Evolutionary conservation across 768 basidiomycete genomes (phyloP).

Genomic region (Postia placenta): DNA sequence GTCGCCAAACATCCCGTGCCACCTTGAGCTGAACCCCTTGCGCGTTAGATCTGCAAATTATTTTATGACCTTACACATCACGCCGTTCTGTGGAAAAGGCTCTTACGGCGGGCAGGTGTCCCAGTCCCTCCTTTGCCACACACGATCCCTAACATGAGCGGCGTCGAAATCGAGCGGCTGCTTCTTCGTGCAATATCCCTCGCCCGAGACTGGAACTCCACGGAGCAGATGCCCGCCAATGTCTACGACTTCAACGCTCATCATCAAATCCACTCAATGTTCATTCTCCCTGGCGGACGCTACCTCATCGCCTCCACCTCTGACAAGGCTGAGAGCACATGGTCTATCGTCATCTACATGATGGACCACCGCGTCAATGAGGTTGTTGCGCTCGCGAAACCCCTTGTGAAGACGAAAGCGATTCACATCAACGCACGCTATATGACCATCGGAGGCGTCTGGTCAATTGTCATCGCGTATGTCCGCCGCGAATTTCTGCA

Average conservation of each 20-base stretch:
- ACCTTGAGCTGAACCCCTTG: not conserved
- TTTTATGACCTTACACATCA: constrained; percentile 63
- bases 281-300: constrained; percentile 59
- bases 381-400: constrained; percentile 40
- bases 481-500: constrained; percentile 30
- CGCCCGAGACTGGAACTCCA: constrained; percentile 51
- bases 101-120: constrained; percentile 46
- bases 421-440: constrained; percentile 58
- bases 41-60: constrained; percentile 45
- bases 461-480: constrained; percentile 55
- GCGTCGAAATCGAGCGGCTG: constrained; percentile 45
- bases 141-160: constrained; percentile 25
- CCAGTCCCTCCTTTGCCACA: constrained; percentile 57
- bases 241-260: constrained; percentile 22
- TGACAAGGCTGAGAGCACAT: constrained; percentile 35
- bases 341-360: constrained; percentile 46
- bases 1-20: not conserved
- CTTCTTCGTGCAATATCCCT: constrained; percentile 55
- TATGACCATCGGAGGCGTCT: constrained; percentile 35
- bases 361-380: constrained; percentile 47
- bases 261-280: constrained; percentile 45
- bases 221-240: constrained; percentile 28
- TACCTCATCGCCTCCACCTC: constrained; percentile 58
- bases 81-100: constrained; percentile 63
- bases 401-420: constrained; percentile 43